Evolutionary conservation across 2,329 filamentous ascomycete genomes (phyloP), one percentile per base, ranked within the genome.

Genomic region (Colletotrichum falcatum): DNA sequence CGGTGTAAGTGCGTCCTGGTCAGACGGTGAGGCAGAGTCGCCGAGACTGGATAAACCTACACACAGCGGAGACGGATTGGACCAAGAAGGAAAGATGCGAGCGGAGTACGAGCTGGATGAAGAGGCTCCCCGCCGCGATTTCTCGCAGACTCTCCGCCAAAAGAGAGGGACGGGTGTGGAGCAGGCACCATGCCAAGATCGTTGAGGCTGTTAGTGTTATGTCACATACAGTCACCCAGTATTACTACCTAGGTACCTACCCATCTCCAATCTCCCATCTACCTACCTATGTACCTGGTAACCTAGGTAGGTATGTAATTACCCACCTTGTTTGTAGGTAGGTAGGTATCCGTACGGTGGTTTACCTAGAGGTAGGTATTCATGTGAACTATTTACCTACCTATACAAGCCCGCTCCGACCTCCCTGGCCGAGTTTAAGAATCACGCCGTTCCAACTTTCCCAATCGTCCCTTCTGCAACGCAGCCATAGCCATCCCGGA

Each of bases 341-440:
- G n/a, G n/a, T n/a, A n/a, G n/a, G n/a, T n/a, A n/a, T n/a, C n/a
- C n/a, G n/a, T n/a, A n/a, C n/a, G n/a, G n/a, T n/a, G n/a, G n/a
- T n/a, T n/a, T n/a, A n/a, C n/a, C n/a, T n/a, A n/a, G n/a, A n/a
- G n/a, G n/a, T n/a, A n/a, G n/a, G n/a, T n/a, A n/a, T n/a, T n/a
- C n/a, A n/a, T 44, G 1, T 44, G 18, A 44, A 44, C 20, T 42
- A 42, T 16, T 1, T 12, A 26, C 11, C n/a, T n/a, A n/a, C n/a
- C n/a, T 51, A 18, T 14, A 63, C 51, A 68, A 68, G 35, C 23
- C 59, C 68, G 68, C 64, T 68, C 53, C 64, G 64, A 54, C 64
- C 51, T 71, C 58, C 59, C 53, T 63, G 68, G 59, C 64, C 55
- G 53, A 67, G 64, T 53, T 67, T 70, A 58, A 55, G 60, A 67